Percentiles rank a stretch among this genome's conserved stretches.
Evolutionary conservation across 129 eudicot species (phyloP).

Genomic region (Scalesia atractyloides): DNA sequence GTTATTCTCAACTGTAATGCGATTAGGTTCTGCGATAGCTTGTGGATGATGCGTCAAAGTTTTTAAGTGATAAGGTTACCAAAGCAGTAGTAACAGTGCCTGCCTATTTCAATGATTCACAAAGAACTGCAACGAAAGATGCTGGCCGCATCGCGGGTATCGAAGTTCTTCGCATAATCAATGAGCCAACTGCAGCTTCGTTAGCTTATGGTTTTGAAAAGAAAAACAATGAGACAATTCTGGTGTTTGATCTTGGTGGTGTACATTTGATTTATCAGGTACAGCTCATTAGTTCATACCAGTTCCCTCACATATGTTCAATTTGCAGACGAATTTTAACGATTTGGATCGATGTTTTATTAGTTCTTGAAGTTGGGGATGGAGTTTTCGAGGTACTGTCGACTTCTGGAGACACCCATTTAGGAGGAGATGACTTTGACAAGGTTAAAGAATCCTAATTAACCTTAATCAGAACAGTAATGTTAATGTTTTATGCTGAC

Average conservation of each 20-base stretch:
- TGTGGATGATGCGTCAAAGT: constrained; percentile 90
- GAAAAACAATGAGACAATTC: constrained; percentile 76
- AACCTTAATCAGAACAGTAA: background rate
- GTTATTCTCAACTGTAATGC: background rate
- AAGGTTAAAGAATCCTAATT: constrained; percentile 44
- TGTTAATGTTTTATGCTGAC: background rate
- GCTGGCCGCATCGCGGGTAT: constrained; percentile 91
- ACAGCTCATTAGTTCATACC: background rate
- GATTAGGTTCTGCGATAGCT: constrained; percentile 76
- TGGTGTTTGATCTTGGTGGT: constrained; percentile 92
- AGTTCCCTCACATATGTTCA: background rate
- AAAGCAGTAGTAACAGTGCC: constrained; percentile 94
- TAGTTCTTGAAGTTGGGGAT: constrained; percentile 97
- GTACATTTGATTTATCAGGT: constrained; percentile 96
- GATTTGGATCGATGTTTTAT: background rate
- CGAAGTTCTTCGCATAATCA: constrained; percentile 80
- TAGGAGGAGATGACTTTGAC: constrained; percentile 94
- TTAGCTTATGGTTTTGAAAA: constrained; percentile 92
- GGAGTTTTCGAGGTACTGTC: constrained; percentile 89
- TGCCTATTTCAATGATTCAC: constrained; percentile 88
- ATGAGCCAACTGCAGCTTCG: constrained; percentile 97
- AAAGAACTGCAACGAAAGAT: constrained; percentile 90
- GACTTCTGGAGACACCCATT: constrained; percentile 90
- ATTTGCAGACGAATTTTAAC: background rate
- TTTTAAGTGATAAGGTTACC: constrained; percentile 70